These are phyloP conservation scores for Scheffersomyces lignicola DNA, from an alignment of 1,139 yeast species.

Conservation along the genomic window DNA sequence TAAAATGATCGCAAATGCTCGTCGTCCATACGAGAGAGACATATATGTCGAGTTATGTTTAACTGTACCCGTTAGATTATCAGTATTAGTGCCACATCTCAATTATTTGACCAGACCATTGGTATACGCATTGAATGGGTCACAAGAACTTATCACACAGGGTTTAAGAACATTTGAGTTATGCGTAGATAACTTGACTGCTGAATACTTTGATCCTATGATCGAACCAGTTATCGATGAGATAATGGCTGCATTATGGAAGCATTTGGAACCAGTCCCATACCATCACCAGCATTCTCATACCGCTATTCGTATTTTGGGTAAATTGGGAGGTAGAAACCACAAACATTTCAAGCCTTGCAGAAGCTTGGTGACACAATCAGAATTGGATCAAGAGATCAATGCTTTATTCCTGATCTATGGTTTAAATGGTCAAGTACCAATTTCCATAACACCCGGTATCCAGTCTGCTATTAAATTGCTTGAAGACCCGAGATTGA, in stretches of 20 bases:
- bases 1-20: conserved; percentile 76
- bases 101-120: conserved; percentile 86
- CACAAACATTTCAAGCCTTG: conserved; percentile 81
- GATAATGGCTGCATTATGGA: conserved; percentile 91
- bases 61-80: conserved; percentile 91
- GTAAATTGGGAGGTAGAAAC: conserved; percentile 95
- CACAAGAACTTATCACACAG: conserved; percentile 89
- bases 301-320: conserved; percentile 87
- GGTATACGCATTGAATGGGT: conserved; percentile 85
- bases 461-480: conserved; percentile 68
- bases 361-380: conserved; percentile 55
- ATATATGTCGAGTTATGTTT: conserved; percentile 91
- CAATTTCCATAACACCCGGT: conserved; percentile 82
- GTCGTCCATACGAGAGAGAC: conserved; percentile 89
- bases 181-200: conserved; percentile 95
- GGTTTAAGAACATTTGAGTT: conserved; percentile 91
- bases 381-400: conserved; percentile 66
- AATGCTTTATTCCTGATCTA: conserved; percentile 68
- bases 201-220: conserved; percentile 95
- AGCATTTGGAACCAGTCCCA: conserved; percentile 87
- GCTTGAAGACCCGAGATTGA: conserved; percentile 66
- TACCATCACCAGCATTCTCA: conserved; percentile 93
- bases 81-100: conserved; percentile 90
- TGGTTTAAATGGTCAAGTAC: conserved; percentile 61
- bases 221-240: conserved; percentile 94